Base-by-base conservation (phyloP, 78 protist species). In the Dictyostelium purpureum region DNA sequence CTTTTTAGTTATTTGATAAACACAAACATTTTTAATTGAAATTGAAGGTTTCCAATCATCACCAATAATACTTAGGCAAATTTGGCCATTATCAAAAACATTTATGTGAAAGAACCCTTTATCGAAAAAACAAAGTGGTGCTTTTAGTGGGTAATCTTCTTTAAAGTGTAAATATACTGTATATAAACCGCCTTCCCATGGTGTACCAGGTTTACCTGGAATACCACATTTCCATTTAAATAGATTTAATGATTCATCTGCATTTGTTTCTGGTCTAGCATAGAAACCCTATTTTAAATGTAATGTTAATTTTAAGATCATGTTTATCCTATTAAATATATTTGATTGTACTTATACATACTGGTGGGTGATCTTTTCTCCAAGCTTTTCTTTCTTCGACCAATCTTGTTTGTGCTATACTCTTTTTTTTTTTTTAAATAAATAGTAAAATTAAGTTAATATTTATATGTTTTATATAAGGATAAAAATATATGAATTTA, bases 41-140 rank as follows among this genome's bases (percentile, higher is more conserved):
- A 98, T 85, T 4, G 97, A 89, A 0, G 99, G 99, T 69, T 91
- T 87, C 99, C 99, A 99, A 43, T 89, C 99, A 43, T 95, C 97
- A 88, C 95, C 96, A 14, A 99, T 67, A 37, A 99, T 85, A 21
- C 96, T 79, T 21, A 99, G 89, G 77, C 99, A 98, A 35, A 98
- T 96, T 1, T 99, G 93, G 19, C 99, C 99, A 2, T 96, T 83
- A 0, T 97, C 98, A 56, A 91, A 98, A 10, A 97, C 91, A 73
- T 94, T 94, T 37, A 89, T 73, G 42, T 94, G 96, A 82, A 94
- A 94, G 21, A 94, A 94, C 4, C 45, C 49, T 37, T 57, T 67
- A 24, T 85, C 88, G 4, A 94, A 70, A 11, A 45, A 26, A 47
- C 93, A 96, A 43, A 96, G 95, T 7, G 99, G 99, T 0, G 99